These are phyloP conservation scores for Corymbia calophylla DNA, from an alignment of 441 rosid genomes.

Conservation along the genomic window DNA sequence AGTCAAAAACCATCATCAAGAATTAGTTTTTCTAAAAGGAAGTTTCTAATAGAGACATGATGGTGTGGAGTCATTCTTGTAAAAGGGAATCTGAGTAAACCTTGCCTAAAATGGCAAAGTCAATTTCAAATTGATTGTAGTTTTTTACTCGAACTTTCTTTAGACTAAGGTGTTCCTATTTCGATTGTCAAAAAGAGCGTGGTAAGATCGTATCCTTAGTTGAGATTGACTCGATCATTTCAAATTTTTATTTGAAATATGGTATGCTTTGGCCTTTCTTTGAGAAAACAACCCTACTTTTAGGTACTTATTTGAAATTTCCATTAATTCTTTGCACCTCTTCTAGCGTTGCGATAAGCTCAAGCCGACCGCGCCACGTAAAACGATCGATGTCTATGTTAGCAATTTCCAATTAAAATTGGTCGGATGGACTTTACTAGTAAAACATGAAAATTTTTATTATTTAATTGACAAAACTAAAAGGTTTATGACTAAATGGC, in stretches of 20 bases:
- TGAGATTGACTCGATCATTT: too few relatives aligned
- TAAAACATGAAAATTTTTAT: too few relatives aligned
- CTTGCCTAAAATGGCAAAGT: background rate
- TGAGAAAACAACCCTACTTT: too few relatives aligned
- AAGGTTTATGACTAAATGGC: fast-evolving
- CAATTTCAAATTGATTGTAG: too few relatives aligned
- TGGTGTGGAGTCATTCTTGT: background rate
- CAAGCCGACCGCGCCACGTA: fast-evolving
- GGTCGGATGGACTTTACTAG: background rate
- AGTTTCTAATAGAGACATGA: background rate
- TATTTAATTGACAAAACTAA: too few relatives aligned
- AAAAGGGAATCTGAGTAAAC: background rate
- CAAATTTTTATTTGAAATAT: background rate
- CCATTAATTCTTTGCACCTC: background rate
- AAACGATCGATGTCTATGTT: fast-evolving
- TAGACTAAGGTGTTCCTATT: fast-evolving
- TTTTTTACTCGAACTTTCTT: too few relatives aligned
- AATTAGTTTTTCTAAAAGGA: too few relatives aligned
- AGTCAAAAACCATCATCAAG: background rate
- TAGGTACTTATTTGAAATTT: background rate
- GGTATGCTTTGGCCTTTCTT: too few relatives aligned
- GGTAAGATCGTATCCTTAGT: too few relatives aligned
- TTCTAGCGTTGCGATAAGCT: fast-evolving
- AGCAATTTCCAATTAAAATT: too few relatives aligned
- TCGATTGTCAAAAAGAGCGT: fast-evolving